phyloP scores from a whole-genome alignment of 2,329 filamentous ascomycete genomes.

The Botrytis elliptica region DNA sequence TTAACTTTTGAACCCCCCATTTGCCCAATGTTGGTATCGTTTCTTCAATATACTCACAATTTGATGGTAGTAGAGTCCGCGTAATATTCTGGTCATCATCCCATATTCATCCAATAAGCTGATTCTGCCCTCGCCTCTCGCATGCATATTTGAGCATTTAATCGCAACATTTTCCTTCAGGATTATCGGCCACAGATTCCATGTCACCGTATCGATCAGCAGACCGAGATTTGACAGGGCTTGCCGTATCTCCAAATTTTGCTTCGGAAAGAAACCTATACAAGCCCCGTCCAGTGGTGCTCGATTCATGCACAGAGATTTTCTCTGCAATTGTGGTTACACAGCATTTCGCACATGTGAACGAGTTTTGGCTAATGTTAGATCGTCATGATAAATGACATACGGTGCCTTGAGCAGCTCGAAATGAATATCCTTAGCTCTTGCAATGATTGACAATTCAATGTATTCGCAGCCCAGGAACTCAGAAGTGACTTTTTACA shows the following conservation, averaged over 20 bases:
- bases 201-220: constrained; percentile 5
- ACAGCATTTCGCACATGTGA: not conserved
- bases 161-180: not conserved
- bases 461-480: not conserved
- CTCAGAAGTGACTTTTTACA: not conserved
- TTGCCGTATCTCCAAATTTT: not conserved
- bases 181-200: not conserved
- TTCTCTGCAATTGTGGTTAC: not conserved
- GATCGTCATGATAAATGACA: not conserved
- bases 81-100: constrained; percentile 3
- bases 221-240: constrained; percentile 1
- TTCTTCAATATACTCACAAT: not conserved
- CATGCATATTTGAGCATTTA: not conserved
- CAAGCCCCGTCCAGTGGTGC: not conserved
- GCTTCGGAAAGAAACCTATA: constrained; percentile 1
- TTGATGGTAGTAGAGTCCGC: not conserved
- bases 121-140: not conserved
- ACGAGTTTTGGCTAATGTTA: not conserved
- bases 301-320: not conserved
- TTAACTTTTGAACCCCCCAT: not conserved
- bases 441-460: not conserved
- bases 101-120: constrained; percentile 1
- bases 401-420: not conserved
- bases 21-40: not conserved
- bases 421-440: not conserved